phyloP scores from a whole-genome alignment of 768 basidiomycete species.

The Trametes cubensis region DNA sequence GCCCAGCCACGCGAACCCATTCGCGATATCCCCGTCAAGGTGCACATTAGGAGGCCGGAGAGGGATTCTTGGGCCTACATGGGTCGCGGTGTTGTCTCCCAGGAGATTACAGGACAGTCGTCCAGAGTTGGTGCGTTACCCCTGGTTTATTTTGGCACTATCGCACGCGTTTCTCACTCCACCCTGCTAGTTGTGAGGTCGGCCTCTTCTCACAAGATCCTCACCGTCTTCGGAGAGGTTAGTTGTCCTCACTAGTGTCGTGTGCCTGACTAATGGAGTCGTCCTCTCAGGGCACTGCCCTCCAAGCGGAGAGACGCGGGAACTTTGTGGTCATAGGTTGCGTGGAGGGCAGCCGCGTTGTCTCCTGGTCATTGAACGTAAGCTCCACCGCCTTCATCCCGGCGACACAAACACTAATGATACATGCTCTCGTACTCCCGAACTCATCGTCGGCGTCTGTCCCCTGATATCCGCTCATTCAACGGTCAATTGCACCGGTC shows the following conservation, averaged over 20 bases:
- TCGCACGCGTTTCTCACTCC: conserved; percentile 15
- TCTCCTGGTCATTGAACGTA: conserved; percentile 87
- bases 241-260: conserved; percentile 28
- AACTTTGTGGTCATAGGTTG: conserved; percentile 86
- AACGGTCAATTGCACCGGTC: conserved; percentile 19
- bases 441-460: conserved; percentile 9
- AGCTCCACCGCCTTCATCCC: conserved; percentile 28
- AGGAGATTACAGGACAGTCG: conserved; percentile 74
- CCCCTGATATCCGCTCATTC: conserved; percentile 8
- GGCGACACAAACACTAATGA: conserved; percentile 1
- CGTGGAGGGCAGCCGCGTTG: conserved; percentile 70
- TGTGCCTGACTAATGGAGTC: conserved; percentile 17
- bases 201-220: conserved; percentile 64
- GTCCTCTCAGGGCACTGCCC: conserved; percentile 42
- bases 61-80: conserved; percentile 82
- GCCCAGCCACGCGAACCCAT: conserved; percentile 24
- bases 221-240: conserved; percentile 74
- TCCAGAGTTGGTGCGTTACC: conserved; percentile 73
- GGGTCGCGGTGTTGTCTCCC: conserved; percentile 74
- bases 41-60: conserved; percentile 79
- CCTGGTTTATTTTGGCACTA: conserved; percentile 4
- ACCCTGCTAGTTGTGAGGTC: conserved; percentile 60
- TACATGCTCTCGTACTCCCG: conserved; percentile 7
- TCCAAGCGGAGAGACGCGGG: conserved; percentile 85
- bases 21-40: conserved; percentile 81